Evolutionary conservation across 257 asterid genomes (phyloP), one percentile per base, ranked within the genome.

Genomic region (Fraxinus anomala): DNA sequence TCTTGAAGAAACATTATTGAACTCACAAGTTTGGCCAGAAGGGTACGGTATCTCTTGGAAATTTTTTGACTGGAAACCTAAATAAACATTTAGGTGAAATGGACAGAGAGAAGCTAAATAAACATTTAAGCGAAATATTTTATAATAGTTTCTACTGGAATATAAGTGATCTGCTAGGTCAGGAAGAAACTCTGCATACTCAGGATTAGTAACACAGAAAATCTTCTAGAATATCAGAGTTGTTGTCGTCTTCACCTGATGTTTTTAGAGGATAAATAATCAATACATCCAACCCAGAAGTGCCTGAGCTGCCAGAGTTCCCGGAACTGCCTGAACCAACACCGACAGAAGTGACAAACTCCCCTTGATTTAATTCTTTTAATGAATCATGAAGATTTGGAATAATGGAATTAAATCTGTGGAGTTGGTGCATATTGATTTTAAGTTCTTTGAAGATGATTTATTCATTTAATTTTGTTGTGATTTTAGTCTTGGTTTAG

Each of bases 51-150:
- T 37, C 40, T 37, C 10, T 37, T 39, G 44, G 44, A 39, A 39
- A 8, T 0, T 8, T 39, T 39, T 39, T 39, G 2, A 39, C 44
- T 8, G 11, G 10, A 37, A 37, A 37, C 40, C 19, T 12, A 11
- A 14, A 37, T 37, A 33, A 33, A 16, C 56, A 47, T 47, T 14
- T 47, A 16, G 56, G 56, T 13, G 56, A 12, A 47, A 3, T 47
- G 17, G 56, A 47, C 56, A 47, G 63, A 11, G 68, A 26, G 78
- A 78, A 75, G 44, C 77, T 47, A 44, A 14, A 37, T 37, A 33
- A 33, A 16, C 56, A 47, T 47, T 47, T 47, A 16, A 21, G 59
- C 3, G 59, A 13, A 47, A 44, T 44, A 14, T 44, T 9, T 44
- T 44, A 44, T 9, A 12, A 44, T 33, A 47, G 4, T 47, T 16